Percentiles rank a stretch among this genome's conserved stretches.
phyloP scores from a whole-genome alignment of 1,284 basidiomycete genomes.

The Malassezia slooffiae region DNA sequence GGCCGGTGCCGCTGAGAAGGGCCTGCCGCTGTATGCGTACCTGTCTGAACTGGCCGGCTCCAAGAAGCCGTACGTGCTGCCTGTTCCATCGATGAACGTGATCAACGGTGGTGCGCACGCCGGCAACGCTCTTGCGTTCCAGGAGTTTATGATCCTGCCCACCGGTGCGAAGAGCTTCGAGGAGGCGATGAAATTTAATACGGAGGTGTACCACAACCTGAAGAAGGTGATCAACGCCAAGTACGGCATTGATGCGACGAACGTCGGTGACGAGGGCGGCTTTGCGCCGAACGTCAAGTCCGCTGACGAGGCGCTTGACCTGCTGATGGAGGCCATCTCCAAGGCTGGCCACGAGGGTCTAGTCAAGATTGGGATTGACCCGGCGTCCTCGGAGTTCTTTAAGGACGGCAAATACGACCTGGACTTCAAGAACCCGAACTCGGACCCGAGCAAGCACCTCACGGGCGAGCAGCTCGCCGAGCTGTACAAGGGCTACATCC shows the following conservation, averaged over 20 bases:
- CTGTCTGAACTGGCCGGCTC: conserved; percentile 88
- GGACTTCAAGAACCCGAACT: conserved; percentile 99
- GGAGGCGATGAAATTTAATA: conserved; percentile 95
- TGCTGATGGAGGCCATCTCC: conserved; percentile 88
- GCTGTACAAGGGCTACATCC: conserved; percentile 60
- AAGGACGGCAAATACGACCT: conserved; percentile 99
- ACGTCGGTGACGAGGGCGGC: conserved; percentile 99
- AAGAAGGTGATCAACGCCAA: conserved; percentile 99
- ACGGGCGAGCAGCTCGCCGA: conserved; percentile 84
- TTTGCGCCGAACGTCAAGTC: conserved; percentile 96
- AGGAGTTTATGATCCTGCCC: conserved; percentile 97
- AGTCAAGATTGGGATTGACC: conserved; percentile 97
- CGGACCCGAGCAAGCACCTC: conserved; percentile 88
- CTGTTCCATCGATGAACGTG: conserved; percentile 77
- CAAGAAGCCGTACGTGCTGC: conserved; percentile 68
- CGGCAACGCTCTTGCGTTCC: conserved; percentile 78
- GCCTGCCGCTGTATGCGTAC: conserved; percentile 89
- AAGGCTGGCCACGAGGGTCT: conserved; percentile 97
- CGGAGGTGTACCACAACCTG: conserved; percentile 94
- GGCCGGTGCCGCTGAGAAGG: conserved; percentile 63
- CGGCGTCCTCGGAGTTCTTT: conserved; percentile 99
- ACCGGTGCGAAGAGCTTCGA: conserved; percentile 96
- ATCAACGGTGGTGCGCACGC: conserved; percentile 99
- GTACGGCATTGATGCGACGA: conserved; percentile 96
- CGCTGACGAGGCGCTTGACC: conserved; percentile 93